Percentiles rank a stretch among this genome's conserved stretches.
Conservation (phyloP, 2,329 filamentous ascomycete genomes). For the Chaetomium sp. region DNA sequence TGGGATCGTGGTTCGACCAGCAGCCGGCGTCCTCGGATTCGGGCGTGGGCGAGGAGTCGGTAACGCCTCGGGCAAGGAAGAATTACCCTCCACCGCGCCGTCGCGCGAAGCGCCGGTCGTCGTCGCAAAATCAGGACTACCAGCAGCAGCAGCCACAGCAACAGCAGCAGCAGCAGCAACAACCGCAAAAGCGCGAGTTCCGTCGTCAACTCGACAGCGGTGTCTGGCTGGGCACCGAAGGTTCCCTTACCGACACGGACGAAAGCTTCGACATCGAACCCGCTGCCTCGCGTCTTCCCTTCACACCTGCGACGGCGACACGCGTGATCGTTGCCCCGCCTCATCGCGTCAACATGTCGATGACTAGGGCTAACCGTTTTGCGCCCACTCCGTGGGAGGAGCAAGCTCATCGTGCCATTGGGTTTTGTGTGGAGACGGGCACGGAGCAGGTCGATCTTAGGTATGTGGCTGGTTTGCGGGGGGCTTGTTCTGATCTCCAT, state of each 20-base stretch:
- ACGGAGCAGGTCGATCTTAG: constrained; percentile 56
- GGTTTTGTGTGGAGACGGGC: constrained; percentile 50
- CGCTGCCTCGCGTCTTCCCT: background rate
- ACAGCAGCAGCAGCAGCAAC: background rate
- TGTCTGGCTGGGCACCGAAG: constrained; percentile 60
- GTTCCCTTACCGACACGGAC: constrained; percentile 41
- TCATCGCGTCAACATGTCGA: constrained; percentile 7
- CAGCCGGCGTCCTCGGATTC: constrained; percentile 46
- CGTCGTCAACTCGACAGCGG: constrained; percentile 58
- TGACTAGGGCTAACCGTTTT: too few species aligned
- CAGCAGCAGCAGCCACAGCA: background rate
- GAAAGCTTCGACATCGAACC: constrained; percentile 23
- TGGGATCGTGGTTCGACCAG: constrained; percentile 63
- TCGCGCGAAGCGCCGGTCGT: too few species aligned
- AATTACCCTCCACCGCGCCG: constrained; percentile 16
- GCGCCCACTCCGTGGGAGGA: constrained; percentile 33
- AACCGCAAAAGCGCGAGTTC: constrained; percentile 42
- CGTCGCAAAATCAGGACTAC: too few species aligned
- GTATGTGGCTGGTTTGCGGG: constrained; percentile 33
- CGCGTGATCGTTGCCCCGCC: background rate
- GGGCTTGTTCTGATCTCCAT: constrained; percentile 2
- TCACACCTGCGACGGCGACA: background rate
- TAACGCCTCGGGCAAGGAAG: background rate
- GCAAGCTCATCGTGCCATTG: constrained; percentile 41
- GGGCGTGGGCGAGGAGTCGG: constrained; percentile 34